Percentiles rank a stretch among this genome's conserved stretches.
Conservation (phyloP, 306 rosid species). For the Castanopsis chinensis region DNA sequence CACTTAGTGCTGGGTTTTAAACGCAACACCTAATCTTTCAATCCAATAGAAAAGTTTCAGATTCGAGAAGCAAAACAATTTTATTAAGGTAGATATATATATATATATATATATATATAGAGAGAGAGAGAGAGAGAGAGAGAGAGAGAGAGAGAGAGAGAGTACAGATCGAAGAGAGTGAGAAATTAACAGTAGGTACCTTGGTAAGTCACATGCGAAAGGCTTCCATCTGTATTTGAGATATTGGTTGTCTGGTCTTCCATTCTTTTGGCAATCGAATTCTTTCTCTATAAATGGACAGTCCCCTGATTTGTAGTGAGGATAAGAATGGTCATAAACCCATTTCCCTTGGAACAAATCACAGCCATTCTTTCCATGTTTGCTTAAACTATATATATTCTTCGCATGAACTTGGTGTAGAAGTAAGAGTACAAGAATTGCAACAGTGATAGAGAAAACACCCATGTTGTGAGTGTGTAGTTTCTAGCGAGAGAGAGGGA, state of each 20-base stretch:
- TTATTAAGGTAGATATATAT: no score
- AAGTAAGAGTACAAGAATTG: not conserved
- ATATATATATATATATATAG: no score
- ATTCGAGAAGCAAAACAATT: no score
- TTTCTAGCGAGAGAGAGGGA: not conserved
- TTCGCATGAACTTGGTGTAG: not conserved
- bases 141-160: no score
- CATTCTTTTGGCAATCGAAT: constrained; percentile 22
- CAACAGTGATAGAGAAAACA: not conserved
- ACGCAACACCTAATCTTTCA: no score
- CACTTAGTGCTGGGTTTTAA: no score
- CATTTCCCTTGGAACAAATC: constrained; percentile 17
- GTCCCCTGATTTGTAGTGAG: constrained; percentile 16
- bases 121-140: no score
- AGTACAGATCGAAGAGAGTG: no score
- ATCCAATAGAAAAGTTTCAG: no score
- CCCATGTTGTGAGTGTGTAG: not conserved
- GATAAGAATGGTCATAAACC: constrained; percentile 21
- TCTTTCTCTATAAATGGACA: constrained; percentile 15
- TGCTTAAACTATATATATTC: not conserved
- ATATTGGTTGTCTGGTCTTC: constrained; percentile 14
- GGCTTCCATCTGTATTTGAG: constrained; percentile 30
- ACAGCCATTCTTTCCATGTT: not conserved
- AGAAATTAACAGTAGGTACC: not conserved
- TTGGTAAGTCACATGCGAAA: constrained; percentile 1